Evolutionary conservation across 2,329 filamentous ascomycete genomes (phyloP).

Genomic region (Kalmusia sp.): DNA sequence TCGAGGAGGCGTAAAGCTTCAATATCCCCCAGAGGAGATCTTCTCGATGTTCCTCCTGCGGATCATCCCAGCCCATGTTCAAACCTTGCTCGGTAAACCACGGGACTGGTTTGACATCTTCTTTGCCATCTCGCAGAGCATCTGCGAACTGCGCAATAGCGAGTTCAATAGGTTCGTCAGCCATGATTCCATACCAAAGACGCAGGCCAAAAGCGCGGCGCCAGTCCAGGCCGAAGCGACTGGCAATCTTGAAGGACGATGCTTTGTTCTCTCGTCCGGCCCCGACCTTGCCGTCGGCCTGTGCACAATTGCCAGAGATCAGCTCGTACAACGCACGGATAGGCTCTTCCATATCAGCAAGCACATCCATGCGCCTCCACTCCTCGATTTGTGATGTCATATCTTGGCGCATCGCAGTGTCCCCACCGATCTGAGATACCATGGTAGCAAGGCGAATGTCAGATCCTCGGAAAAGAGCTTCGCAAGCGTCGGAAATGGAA

Average conservation of each 20-base stretch:
- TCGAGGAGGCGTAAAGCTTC: conserved; percentile 76
- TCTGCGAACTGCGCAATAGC: conserved; percentile 77
- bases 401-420: conserved; percentile 70
- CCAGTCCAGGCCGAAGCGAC: conserved; percentile 89
- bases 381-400: conserved; percentile 81
- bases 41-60: conserved; percentile 65
- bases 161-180: conserved; percentile 71
- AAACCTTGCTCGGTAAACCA: conserved; percentile 71
- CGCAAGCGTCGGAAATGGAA: conserved; percentile 82
- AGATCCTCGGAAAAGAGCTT: conserved; percentile 74
- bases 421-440: conserved; percentile 82
- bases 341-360: conserved; percentile 85
- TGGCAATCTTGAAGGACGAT: conserved; percentile 80
- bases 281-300: conserved; percentile 77
- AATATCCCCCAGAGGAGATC: conserved; percentile 89
- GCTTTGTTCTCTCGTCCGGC: conserved; percentile 80
- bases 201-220: conserved; percentile 90
- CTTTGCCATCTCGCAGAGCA: conserved; percentile 74
- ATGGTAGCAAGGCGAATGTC: conserved; percentile 87
- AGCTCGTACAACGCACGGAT: conserved; percentile 90
- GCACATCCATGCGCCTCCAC: conserved; percentile 82
- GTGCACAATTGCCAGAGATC: conserved; percentile 84
- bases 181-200: conserved; percentile 82
- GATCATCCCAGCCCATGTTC: conserved; percentile 67
- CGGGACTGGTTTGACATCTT: conserved; percentile 73